Evolutionary conservation across 345 rosid species (phyloP).

Genomic region (Gossypium anomalum): DNA sequence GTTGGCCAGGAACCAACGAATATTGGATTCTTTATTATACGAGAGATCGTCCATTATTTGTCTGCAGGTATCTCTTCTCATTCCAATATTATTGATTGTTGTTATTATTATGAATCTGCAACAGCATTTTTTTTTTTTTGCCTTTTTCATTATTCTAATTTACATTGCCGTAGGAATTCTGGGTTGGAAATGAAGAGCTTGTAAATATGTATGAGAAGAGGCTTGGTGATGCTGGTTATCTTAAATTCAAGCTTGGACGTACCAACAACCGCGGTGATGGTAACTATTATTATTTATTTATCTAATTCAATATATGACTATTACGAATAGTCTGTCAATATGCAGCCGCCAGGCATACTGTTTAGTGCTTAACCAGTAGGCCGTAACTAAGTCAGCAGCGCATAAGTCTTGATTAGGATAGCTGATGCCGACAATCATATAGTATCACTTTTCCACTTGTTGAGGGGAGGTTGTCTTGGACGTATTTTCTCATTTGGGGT

Average conservation of each 20-base stretch:
- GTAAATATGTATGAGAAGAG: conserved; percentile 79
- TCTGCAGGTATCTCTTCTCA: conserved; percentile 54
- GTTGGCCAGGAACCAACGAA: conserved; percentile 70
- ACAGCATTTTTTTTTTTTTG: not conserved
- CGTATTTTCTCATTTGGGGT: too few relatives aligned
- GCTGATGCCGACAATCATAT: not conserved
- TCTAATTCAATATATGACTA: not conserved
- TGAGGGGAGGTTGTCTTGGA: too few relatives aligned
- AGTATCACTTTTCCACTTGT: not conserved
- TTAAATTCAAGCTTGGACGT: conserved; percentile 68
- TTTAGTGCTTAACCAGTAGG: too few relatives aligned
- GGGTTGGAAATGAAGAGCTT: conserved; percentile 89
- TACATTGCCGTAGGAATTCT: conserved; percentile 58
- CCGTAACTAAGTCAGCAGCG: not conserved
- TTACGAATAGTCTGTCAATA: not conserved
- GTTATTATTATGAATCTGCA: not conserved
- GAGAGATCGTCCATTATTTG: conserved; percentile 89
- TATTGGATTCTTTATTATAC: conserved; percentile 67
- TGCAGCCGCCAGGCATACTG: not conserved
- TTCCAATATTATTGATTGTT: not conserved
- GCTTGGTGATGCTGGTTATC: conserved; percentile 81
- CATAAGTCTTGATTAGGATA: not conserved
- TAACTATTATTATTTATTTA: conserved; percentile 15
- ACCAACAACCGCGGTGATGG: conserved; percentile 98
- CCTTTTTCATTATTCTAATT: not conserved